A percentile compares a stretch with the other conserved stretches of the same genome.
These are phyloP conservation scores for Aureobasidium sp. DNA, from an alignment of 2,329 filamentous ascomycete genomes.

Conservation along the genomic window DNA sequence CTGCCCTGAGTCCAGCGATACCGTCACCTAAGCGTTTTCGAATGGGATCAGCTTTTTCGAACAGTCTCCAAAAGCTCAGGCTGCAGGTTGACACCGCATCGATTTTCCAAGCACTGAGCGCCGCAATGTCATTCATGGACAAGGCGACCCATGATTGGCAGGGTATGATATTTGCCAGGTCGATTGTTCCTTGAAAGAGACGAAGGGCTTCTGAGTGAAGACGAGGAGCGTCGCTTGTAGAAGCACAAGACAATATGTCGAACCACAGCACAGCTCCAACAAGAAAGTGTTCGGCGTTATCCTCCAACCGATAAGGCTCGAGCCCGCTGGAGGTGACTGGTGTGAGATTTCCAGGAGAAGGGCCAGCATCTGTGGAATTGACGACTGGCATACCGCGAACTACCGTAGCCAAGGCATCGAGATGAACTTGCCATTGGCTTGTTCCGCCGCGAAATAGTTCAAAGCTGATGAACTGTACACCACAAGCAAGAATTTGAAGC, in stretches of 20 bases:
- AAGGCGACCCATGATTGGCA: constrained; percentile 11
- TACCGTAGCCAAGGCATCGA: constrained; percentile 2
- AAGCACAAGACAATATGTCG: constrained; percentile 11
- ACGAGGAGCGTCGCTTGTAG: background rate
- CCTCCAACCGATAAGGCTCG: background rate
- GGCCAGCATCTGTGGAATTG: background rate
- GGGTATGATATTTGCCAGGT: constrained; percentile 10
- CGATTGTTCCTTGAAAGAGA: background rate
- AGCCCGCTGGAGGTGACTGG: background rate
- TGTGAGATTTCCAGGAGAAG: background rate
- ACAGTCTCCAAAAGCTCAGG: constrained; percentile 9
- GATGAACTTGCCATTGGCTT: constrained; percentile 13
- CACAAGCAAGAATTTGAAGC: constrained; percentile 14
- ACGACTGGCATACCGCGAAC: background rate
- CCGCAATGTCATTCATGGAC: constrained; percentile 6
- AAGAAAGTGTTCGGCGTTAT: constrained; percentile 11
- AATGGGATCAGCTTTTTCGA: constrained; percentile 1
- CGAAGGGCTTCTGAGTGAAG: background rate
- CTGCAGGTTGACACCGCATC: background rate
- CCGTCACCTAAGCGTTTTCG: background rate
- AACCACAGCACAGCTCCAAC: constrained; percentile 13
- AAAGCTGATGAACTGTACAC: constrained; percentile 15
- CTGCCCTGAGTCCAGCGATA: background rate
- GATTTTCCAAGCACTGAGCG: background rate
- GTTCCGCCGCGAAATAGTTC: constrained; percentile 14